phyloP scores from a whole-genome alignment of 2,329 filamentous ascomycete genomes.

The Fusarium cyanostomum region DNA sequence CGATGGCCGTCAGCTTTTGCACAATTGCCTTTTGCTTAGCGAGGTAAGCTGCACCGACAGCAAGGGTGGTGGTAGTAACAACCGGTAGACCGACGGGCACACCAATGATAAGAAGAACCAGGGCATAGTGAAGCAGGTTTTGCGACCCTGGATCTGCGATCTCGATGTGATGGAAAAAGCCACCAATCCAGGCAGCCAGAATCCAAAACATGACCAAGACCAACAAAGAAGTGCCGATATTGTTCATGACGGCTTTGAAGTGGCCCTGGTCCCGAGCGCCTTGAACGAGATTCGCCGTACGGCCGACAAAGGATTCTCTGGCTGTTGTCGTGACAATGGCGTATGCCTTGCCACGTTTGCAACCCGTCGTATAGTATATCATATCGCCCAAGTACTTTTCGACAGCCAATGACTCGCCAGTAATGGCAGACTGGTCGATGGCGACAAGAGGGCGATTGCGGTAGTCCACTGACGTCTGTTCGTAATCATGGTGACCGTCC shows the following conservation, averaged over 20 bases:
- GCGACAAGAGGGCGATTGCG: constrained; percentile 21
- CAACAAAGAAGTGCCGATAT: constrained; percentile 20
- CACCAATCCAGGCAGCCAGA: constrained; percentile 18
- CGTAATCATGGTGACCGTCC: not conserved
- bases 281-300: constrained; percentile 25
- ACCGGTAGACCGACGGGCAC: constrained; percentile 27
- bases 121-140: constrained; percentile 23
- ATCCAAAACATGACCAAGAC: constrained; percentile 32
- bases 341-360: constrained; percentile 25
- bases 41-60: constrained; percentile 21
- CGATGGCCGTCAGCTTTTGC: constrained; percentile 14
- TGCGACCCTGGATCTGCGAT: constrained; percentile 19
- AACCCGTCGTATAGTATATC: constrained; percentile 30
- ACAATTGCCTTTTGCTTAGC: constrained; percentile 28
- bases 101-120: constrained; percentile 30
- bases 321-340: constrained; percentile 13
- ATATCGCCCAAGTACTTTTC: constrained; percentile 25
- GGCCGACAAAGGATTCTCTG: constrained; percentile 24
- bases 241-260: constrained; percentile 31
- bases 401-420: constrained; percentile 24
- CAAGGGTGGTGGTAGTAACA: constrained; percentile 27
- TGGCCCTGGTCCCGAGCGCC: constrained; percentile 31
- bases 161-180: constrained; percentile 23
- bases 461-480: constrained; percentile 4
- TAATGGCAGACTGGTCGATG: constrained; percentile 27